phyloP scores from a whole-genome alignment of 106 monocot genomes.

The Agapanthus africanus region DNA sequence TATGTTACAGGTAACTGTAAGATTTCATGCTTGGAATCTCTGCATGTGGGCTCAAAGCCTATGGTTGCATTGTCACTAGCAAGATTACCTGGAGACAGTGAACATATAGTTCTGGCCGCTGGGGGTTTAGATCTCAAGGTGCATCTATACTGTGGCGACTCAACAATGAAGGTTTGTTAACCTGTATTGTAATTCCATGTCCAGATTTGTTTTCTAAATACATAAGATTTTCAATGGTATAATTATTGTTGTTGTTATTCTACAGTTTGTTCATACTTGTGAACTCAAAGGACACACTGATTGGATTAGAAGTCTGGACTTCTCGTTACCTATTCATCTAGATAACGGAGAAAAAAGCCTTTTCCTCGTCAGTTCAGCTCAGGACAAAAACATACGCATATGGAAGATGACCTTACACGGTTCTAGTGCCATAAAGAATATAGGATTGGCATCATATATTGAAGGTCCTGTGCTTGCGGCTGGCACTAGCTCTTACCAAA shows the following conservation, averaged over 20 bases:
- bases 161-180: conserved; percentile 55
- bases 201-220: neutral
- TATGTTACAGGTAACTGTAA: conserved; percentile 45
- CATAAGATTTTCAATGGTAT: neutral
- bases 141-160: conserved; percentile 74
- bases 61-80: conserved; percentile 90
- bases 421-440: conserved; percentile 36
- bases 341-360: conserved; percentile 36
- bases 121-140: conserved; percentile 91
- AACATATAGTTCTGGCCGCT: conserved; percentile 64
- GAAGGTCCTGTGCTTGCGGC: conserved; percentile 64
- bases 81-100: conserved; percentile 44
- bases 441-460: conserved; percentile 72
- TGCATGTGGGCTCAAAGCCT: conserved; percentile 72
- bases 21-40: conserved; percentile 47
- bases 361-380: conserved; percentile 91
- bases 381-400: conserved; percentile 92
- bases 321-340: conserved; percentile 57
- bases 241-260: neutral
- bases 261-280: conserved; percentile 78
- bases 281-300: conserved; percentile 92
- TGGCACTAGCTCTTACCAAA: conserved; percentile 53
- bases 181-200: neutral
- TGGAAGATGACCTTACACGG: conserved; percentile 65
- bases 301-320: conserved; percentile 96